Conservation (phyloP, 495 filamentous ascomycete species). For the Penicillium simplicissimum region DNA sequence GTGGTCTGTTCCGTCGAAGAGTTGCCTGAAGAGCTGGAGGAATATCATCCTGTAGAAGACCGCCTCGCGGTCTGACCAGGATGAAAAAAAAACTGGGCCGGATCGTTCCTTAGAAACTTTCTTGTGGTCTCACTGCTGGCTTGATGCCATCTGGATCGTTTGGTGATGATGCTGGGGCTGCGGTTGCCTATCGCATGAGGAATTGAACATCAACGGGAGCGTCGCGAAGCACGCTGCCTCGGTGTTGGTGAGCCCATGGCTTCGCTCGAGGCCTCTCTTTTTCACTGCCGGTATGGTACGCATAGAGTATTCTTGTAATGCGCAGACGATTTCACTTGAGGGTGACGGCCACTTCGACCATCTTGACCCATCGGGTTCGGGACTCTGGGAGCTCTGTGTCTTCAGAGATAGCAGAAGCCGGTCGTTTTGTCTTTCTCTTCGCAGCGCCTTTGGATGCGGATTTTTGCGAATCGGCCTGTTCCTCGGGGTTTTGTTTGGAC, state of each 20-base stretch:
- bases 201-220: background rate
- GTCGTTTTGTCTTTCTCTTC: constrained; percentile 50
- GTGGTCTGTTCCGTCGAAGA: background rate
- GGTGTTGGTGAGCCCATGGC: background rate
- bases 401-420: constrained; percentile 26
- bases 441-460: constrained; percentile 21
- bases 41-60: background rate
- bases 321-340: constrained; percentile 46
- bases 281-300: background rate
- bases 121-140: background rate
- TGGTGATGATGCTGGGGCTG: background rate
- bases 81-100: too few species aligned
- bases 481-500: background rate
- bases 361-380: constrained; percentile 63
- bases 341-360: constrained; percentile 63
- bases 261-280: background rate
- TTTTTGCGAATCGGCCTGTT: background rate
- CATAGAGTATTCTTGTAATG: background rate
- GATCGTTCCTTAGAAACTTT: background rate
- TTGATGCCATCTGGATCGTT: background rate
- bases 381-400: constrained; percentile 60
- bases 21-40: background rate
- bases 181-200: background rate
- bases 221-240: background rate
- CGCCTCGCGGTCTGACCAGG: too few species aligned